Evolutionary conservation across 768 basidiomycete species (phyloP).

Genomic region (Lactarius trivialis): DNA sequence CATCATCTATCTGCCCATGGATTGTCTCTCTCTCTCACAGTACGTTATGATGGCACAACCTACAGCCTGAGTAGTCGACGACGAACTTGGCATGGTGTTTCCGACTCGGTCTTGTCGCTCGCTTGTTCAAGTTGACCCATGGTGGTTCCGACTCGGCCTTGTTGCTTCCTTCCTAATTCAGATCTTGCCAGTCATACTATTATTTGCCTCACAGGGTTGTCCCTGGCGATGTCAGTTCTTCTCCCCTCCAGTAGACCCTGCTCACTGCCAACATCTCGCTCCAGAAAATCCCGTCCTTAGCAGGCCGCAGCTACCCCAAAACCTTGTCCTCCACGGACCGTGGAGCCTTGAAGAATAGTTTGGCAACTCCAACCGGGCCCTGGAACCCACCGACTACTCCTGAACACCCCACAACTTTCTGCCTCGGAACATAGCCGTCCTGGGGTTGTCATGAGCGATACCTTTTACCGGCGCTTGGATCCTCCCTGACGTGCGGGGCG

Average conservation of each 20-base stretch:
- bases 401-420: slow-evolving; percentile 42
- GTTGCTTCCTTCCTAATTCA: neutral
- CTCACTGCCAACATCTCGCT: neutral
- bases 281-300: neutral
- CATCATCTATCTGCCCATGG: neutral
- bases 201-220: neutral
- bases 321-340: no score
- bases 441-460: slow-evolving; percentile 40
- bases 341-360: slow-evolving; percentile 28
- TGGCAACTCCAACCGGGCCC: slow-evolving; percentile 34
- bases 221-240: neutral
- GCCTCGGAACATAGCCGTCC: slow-evolving; percentile 57
- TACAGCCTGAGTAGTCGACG: neutral
- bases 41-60: neutral
- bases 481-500: slow-evolving; percentile 47
- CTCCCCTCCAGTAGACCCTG: neutral
- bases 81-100: neutral
- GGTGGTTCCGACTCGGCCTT: neutral
- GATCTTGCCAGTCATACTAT: neutral
- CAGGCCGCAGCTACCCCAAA: neutral
- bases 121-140: neutral
- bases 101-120: neutral
- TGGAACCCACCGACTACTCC: slow-evolving; percentile 43
- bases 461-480: slow-evolving; percentile 31
- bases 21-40: neutral